Conservation (phyloP, 83 land plant genomes). For the Thuja plicata region DNA sequence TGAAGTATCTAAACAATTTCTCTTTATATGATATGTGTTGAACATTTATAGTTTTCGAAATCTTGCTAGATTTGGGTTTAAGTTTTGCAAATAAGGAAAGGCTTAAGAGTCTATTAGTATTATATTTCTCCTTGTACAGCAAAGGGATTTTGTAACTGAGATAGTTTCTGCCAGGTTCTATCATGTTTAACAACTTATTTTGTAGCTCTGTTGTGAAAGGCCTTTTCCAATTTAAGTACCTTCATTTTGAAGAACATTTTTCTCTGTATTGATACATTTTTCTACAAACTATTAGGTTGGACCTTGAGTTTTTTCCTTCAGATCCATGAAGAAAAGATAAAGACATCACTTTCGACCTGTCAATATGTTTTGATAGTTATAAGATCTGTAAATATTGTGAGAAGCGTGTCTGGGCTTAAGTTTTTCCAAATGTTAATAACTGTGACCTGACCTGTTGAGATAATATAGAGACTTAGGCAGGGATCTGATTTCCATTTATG, state of each 20-base stretch:
- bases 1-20: neutral
- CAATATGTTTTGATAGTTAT: neutral
- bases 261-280: neutral
- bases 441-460: too few relatives aligned
- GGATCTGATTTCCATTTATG: neutral
- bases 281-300: neutral
- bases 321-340: neutral
- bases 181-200: neutral
- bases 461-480: neutral
- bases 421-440: neutral
- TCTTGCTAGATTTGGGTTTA: neutral
- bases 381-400: neutral
- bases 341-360: neutral
- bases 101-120: neutral
- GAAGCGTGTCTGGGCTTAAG: neutral
- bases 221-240: neutral
- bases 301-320: neutral
- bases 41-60: neutral
- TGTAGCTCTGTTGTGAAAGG: neutral
- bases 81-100: neutral
- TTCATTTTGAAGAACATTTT: neutral
- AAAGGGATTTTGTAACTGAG: neutral
- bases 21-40: neutral
- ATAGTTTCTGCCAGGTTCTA: neutral
- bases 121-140: neutral